Conservation (phyloP, 2,329 filamentous ascomycete genomes). For the Hypomyces perniciosus region DNA sequence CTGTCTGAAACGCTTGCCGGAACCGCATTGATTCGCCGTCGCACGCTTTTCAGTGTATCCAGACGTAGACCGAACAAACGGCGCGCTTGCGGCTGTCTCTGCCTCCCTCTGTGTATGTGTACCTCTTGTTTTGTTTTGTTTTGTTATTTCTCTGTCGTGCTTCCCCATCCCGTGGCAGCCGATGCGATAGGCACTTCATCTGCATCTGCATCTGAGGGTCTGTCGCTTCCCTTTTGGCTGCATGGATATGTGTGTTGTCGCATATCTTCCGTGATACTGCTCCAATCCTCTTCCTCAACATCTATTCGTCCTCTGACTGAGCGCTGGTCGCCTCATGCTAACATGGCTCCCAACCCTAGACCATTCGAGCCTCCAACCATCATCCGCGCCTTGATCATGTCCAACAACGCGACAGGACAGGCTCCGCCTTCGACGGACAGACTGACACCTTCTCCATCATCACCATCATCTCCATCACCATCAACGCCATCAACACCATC, state of each 20-base stretch:
- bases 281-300: slow-evolving; percentile 2
- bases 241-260: background rate
- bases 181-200: background rate
- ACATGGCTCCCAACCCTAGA: slow-evolving; percentile 28
- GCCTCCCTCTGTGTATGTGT: too few species aligned
- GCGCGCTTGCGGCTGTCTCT: slow-evolving; percentile 5
- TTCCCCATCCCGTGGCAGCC: background rate
- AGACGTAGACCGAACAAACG: background rate
- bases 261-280: background rate
- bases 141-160: slow-evolving; percentile 4
- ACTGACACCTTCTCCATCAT: too few species aligned
- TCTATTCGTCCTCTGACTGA: background rate
- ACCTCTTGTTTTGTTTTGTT: slow-evolving; percentile 3
- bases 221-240: too few species aligned
- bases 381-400: slow-evolving; percentile 11
- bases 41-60: background rate
- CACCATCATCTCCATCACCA: too few species aligned
- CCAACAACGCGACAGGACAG: too few species aligned
- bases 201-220: background rate
- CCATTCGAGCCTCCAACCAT: slow-evolving; percentile 16
- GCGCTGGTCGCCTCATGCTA: slow-evolving; percentile 22
- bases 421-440: too few species aligned
- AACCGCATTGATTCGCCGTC: background rate
- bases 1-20: background rate
- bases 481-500: too few species aligned